phyloP scores from a whole-genome alignment of 306 rosid species.

The Dalbergia cochinchinensis region DNA sequence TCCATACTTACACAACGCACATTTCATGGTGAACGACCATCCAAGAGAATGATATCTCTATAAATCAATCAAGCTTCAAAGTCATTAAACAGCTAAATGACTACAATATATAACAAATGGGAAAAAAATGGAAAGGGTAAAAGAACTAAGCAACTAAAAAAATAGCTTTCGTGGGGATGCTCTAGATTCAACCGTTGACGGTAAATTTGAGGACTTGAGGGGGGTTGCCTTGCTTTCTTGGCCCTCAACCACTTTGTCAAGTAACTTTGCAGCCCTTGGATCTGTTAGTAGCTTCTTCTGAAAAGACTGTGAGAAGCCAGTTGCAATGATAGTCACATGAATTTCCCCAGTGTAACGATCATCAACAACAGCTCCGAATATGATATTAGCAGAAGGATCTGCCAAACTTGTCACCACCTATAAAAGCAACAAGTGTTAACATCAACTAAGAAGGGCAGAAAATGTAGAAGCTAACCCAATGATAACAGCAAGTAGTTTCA shows the following conservation, averaged over 20 bases:
- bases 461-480: background rate
- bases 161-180: conserved; percentile 74
- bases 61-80: conserved; percentile 49
- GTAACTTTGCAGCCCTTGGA: conserved; percentile 85
- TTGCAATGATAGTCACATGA: conserved; percentile 94
- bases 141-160: conserved; percentile 54
- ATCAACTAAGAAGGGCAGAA: background rate
- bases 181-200: conserved; percentile 64
- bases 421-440: conserved; percentile 11
- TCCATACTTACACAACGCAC: background rate
- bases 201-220: conserved; percentile 53
- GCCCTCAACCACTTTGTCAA: conserved; percentile 67
- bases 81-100: conserved; percentile 54
- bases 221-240: conserved; percentile 74
- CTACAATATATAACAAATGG: conserved; percentile 27
- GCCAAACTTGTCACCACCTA: conserved; percentile 99
- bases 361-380: conserved; percentile 98
- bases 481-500: background rate
- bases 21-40: background rate
- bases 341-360: conserved; percentile 95
- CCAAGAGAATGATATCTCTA: conserved; percentile 25
- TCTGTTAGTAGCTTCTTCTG: conserved; percentile 90
- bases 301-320: conserved; percentile 94
- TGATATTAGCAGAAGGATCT: conserved; percentile 98
- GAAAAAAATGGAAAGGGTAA: background rate